phyloP scores from a whole-genome alignment of 83 land plant species.

The Thuja plicata region DNA sequence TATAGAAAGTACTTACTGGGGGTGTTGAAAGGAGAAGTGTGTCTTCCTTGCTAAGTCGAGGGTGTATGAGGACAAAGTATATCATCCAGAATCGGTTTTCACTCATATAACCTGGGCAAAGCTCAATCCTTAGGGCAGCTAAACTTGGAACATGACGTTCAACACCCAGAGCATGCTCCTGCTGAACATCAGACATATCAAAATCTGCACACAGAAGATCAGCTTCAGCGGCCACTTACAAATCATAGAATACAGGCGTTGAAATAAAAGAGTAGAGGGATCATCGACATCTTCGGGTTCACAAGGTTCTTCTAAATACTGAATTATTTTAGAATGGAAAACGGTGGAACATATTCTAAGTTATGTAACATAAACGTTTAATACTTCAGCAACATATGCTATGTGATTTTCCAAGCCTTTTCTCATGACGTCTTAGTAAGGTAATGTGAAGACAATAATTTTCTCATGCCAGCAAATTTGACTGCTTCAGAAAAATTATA shows the following conservation, averaged over 20 bases:
- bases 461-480: not conserved
- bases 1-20: constrained; percentile 41
- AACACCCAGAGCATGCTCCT: constrained; percentile 80
- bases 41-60: constrained; percentile 75
- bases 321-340: not conserved
- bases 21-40: constrained; percentile 74
- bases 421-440: not conserved
- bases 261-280: not conserved
- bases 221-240: not conserved
- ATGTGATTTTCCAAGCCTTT: not conserved
- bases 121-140: constrained; percentile 79
- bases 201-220: constrained; percentile 57
- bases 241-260: not conserved
- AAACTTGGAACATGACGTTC: constrained; percentile 67
- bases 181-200: constrained; percentile 79
- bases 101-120: constrained; percentile 83
- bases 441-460: not conserved
- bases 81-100: constrained; percentile 89
- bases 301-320: not conserved
- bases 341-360: not conserved
- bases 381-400: not conserved
- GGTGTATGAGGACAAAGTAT: constrained; percentile 85
- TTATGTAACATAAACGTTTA: not conserved
- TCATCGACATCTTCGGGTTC: not conserved
- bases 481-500: not conserved